Evolutionary conservation across 495 filamentous ascomycete genomes (phyloP).

Genomic region (Podospora australis): DNA sequence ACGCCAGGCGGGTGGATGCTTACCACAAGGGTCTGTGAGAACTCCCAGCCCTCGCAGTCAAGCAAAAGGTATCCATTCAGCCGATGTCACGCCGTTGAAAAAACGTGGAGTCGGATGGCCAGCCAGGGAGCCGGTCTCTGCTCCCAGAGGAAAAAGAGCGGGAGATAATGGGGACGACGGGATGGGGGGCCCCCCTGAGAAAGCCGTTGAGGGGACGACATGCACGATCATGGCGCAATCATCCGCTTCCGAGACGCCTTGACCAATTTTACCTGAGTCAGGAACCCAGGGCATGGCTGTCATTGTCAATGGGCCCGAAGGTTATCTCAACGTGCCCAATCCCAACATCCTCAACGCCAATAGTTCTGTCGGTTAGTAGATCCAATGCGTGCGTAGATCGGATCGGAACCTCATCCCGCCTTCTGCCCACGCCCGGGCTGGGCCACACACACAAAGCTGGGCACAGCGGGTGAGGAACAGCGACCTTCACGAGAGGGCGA

Average conservation of each 20-base stretch:
- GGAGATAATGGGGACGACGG: neutral
- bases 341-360: neutral
- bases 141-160: neutral
- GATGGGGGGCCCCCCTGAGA: neutral
- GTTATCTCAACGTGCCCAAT: neutral
- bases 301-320: neutral
- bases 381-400: too few relatives aligned
- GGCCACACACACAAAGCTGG: too few relatives aligned
- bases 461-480: too few relatives aligned
- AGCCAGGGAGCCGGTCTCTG: too few relatives aligned
- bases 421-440: too few relatives aligned
- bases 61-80: too few relatives aligned
- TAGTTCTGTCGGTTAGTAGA: too few relatives aligned
- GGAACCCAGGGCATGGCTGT: neutral
- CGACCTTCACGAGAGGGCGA: constrained; percentile 20
- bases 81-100: constrained; percentile 27
- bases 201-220: neutral
- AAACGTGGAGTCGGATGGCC: constrained; percentile 4
- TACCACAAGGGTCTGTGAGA: neutral
- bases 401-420: too few relatives aligned
- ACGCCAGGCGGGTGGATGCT: constrained; percentile 8
- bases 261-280: neutral
- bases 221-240: constrained; percentile 14
- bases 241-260: neutral
- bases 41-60: too few relatives aligned